Evolutionary conservation across 768 basidiomycete genomes (phyloP).

Genomic region (Tephrocybe sp.): DNA sequence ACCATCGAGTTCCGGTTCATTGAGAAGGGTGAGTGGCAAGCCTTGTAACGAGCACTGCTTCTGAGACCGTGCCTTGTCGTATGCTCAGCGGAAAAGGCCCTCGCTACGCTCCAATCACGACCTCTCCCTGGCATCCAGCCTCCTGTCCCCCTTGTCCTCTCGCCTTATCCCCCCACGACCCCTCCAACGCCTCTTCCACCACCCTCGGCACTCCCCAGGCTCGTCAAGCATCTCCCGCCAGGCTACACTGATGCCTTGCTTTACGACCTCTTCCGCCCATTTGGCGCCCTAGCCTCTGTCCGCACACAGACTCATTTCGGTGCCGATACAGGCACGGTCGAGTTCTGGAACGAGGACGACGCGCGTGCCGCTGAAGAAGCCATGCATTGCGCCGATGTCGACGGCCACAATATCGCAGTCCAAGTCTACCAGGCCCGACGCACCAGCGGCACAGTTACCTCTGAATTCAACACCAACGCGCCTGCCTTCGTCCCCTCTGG

Average conservation of each 20-base stretch:
- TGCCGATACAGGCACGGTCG: conserved; percentile 74
- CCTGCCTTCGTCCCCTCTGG: conserved; percentile 76
- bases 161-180: conserved; percentile 80
- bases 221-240: conserved; percentile 81
- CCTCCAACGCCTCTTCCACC: conserved; percentile 76
- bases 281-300: conserved; percentile 79
- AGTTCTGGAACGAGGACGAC: conserved; percentile 89
- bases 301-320: conserved; percentile 76
- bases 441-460: conserved; percentile 47
- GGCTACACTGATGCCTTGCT: conserved; percentile 69
- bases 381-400: conserved; percentile 82
- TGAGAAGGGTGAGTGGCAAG: conserved; percentile 64
- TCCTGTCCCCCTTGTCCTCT: conserved; percentile 64
- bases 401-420: conserved; percentile 83
- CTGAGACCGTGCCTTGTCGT: conserved; percentile 11
- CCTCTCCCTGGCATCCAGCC: conserved; percentile 63
- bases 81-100: conserved; percentile 78
- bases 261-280: conserved; percentile 84
- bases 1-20: conserved; percentile 84
- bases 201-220: conserved; percentile 73
- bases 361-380: conserved; percentile 76
- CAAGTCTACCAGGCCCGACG: conserved; percentile 73
- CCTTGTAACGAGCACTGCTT: conserved; percentile 1
- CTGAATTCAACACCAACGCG: conserved; percentile 74
- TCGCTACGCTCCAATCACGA: conserved; percentile 80